A percentile compares a stretch with the other conserved stretches of the same genome.
Evolutionary conservation across 2,329 filamentous ascomycete genomes (phyloP).

Genomic region (Zymoseptoria crescenta): DNA sequence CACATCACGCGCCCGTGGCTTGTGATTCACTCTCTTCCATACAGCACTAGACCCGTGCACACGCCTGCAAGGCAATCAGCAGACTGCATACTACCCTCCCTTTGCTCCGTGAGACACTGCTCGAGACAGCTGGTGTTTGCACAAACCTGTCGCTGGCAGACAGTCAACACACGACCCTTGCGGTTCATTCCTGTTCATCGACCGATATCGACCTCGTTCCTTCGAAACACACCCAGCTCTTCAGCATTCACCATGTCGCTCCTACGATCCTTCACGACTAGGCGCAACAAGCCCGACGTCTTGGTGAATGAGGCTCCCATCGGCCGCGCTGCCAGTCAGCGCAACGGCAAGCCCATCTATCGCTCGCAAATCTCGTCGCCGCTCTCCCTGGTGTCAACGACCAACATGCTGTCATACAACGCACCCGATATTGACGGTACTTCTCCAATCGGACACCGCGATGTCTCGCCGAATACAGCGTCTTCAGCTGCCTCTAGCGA

Average conservation of each 20-base stretch:
- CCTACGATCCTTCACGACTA: conserved; percentile 65
- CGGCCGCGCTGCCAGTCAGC: conserved; percentile 41
- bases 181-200: neutral
- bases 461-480: conserved; percentile 30
- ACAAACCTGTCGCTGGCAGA: neutral
- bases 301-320: conserved; percentile 24
- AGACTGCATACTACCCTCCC: neutral
- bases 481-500: conserved; percentile 46
- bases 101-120: neutral
- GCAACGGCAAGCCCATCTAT: conserved; percentile 40
- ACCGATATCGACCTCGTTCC: neutral
- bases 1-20: neutral
- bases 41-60: neutral
- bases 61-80: neutral
- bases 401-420: conserved; percentile 93
- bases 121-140: neutral
- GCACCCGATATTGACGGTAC: conserved; percentile 64
- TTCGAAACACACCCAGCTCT: neutral
- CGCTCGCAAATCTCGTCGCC: conserved; percentile 78
- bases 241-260: conserved; percentile 45
- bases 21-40: neutral
- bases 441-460: conserved; percentile 19
- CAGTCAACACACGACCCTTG: neutral
- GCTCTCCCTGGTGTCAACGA: conserved; percentile 81
- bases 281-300: conserved; percentile 51